Evolutionary conservation across 306 rosid species (phyloP).

Genomic region (Acmispon strigosus): DNA sequence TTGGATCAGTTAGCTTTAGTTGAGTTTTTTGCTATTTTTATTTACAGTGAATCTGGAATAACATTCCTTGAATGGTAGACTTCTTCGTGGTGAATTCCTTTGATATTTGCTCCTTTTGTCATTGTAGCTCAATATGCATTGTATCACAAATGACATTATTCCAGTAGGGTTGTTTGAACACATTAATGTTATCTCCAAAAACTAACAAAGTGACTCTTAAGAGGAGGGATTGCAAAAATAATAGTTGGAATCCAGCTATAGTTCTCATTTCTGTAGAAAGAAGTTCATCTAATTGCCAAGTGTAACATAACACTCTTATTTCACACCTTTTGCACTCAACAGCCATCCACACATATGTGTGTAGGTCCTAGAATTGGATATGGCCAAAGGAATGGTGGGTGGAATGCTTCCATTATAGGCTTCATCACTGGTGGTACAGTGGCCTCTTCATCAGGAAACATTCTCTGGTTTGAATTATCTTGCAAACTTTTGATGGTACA

Average conservation of each 20-base stretch:
- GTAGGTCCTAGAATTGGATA: neutral
- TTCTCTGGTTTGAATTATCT: neutral
- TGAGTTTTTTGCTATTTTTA: too few species aligned
- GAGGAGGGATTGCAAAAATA: neutral
- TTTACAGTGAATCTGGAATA: too few species aligned
- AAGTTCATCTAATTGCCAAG: neutral
- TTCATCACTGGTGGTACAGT: constrained; percentile 3
- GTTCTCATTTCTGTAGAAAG: neutral
- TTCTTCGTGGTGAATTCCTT: too few species aligned
- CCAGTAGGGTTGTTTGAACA: too few species aligned
- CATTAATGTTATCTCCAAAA: too few species aligned
- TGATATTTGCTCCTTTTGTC: too few species aligned
- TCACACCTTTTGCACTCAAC: neutral
- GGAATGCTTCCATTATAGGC: neutral
- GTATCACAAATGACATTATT: too few species aligned
- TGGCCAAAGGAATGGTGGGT: neutral
- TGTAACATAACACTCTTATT: neutral
- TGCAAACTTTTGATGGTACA: constrained; percentile 4
- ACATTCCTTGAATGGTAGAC: too few species aligned
- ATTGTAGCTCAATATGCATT: too few species aligned
- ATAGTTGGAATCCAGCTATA: neutral
- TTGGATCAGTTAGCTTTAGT: too few species aligned
- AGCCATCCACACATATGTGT: neutral
- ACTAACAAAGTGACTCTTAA: too few species aligned
- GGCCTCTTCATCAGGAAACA: neutral